phyloP scores from a whole-genome alignment of 257 asterid species.

The Cynanchum wilfordii region DNA sequence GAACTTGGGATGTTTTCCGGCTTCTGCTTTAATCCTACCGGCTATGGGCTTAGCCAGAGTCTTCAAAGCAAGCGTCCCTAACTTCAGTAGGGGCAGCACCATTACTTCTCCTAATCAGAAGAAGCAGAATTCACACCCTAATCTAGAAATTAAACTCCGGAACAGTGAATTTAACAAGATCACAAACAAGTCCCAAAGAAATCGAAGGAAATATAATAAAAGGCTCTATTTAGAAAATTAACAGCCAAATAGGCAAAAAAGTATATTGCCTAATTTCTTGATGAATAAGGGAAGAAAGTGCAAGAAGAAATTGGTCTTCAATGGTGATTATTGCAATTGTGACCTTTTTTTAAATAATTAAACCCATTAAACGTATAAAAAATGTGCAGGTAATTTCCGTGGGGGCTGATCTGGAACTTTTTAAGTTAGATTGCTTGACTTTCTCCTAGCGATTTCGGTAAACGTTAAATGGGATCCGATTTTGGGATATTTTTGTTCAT shows the following conservation, averaged over 20 bases:
- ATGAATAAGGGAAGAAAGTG: conserved; percentile 29
- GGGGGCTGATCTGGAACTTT: too few species aligned
- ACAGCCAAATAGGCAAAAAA: neutral
- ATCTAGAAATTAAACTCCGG: neutral
- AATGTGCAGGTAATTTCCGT: too few species aligned
- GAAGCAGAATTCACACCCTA: neutral
- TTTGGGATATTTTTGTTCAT: too few species aligned
- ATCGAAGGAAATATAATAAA: neutral
- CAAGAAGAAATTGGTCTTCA: neutral
- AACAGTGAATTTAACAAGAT: conserved; percentile 3
- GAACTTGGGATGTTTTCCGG: conserved; percentile 80
- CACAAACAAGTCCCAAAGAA: neutral
- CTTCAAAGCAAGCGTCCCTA: conserved; percentile 90
- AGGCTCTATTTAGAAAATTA: neutral
- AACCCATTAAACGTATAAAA: too few species aligned
- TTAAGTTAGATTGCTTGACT: too few species aligned
- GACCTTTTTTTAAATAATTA: too few species aligned
- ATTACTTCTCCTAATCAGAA: conserved; percentile 21
- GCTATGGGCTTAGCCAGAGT: conserved; percentile 92
- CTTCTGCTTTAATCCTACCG: conserved; percentile 62
- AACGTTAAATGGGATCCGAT: too few species aligned
- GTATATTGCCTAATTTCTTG: conserved; percentile 29
- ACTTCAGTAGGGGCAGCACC: conserved; percentile 80
- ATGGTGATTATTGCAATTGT: neutral
- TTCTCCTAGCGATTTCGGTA: too few species aligned